A percentile compares a stretch with the other conserved stretches of the same genome.
Conservation (phyloP, 2,329 filamentous ascomycete genomes). For the Ciborinia camelliae region DNA sequence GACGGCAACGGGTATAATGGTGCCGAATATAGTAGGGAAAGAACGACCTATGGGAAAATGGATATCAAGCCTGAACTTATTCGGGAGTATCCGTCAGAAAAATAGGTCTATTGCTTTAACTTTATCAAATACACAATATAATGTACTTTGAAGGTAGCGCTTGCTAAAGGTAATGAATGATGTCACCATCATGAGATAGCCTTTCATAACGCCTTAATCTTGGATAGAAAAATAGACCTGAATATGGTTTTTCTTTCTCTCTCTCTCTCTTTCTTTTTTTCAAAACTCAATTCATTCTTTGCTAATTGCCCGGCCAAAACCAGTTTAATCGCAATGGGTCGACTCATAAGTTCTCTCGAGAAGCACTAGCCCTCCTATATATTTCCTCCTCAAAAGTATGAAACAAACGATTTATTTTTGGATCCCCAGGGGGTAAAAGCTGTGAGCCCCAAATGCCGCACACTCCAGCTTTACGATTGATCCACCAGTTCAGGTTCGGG, state of each 20-base stretch:
- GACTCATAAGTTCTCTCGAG: conserved; percentile 1
- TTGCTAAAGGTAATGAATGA: not conserved
- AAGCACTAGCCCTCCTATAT: conserved; percentile 33
- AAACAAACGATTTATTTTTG: conserved; percentile 37
- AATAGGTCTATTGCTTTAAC: not conserved
- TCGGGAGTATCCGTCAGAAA: not conserved
- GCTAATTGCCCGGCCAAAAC: too few species aligned
- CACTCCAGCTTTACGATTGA: conserved; percentile 42
- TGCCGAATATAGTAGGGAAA: not conserved
- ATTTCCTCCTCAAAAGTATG: conserved; percentile 41
- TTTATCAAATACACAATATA: not conserved
- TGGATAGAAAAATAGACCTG: not conserved
- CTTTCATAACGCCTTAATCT: not conserved
- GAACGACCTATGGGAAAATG: not conserved
- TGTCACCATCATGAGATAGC: not conserved
- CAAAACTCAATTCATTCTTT: not conserved
- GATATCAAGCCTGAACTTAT: not conserved
- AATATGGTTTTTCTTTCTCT: not conserved
- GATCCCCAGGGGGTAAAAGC: conserved; percentile 43
- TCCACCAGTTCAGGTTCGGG: conserved; percentile 47
- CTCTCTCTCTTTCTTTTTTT: not conserved
- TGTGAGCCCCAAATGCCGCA: conserved; percentile 45
- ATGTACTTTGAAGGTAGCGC: not conserved
- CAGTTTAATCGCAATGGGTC: not conserved
- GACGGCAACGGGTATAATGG: not conserved